Base-by-base conservation (phyloP, 108 stramenopile species). In the Nitzschia inconspicua region DNA sequence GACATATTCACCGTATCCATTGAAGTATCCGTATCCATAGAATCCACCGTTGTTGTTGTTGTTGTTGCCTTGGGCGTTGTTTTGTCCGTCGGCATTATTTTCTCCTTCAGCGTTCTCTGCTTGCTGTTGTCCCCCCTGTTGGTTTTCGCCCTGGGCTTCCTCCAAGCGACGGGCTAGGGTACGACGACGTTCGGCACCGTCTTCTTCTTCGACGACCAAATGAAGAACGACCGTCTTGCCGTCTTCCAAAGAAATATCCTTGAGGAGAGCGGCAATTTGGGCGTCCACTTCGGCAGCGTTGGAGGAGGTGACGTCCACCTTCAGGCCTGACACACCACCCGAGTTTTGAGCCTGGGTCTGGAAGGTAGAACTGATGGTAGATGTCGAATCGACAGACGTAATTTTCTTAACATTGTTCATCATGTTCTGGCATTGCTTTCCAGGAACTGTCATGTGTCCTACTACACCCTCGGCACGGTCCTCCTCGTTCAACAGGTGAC, bases 191-290 rank as follows among this genome's bases (percentile, higher is more conserved):
- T 65, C 20, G 19, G 57, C 51, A 24, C 61, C 66, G 28, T 66
- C 77, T 8, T 79, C 80, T 57, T 82, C 78, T 52, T 93, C 91
- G 20, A 93, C 82, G 35, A 93, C 82, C 46, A 93, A 69, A 57
- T 89, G 84, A 42, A 93, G 57, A 44, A 93, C 70, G 27, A 86
- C 55, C 11, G 84, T 88, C 61, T 72, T 75, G 25, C 70, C 83
- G 37, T 26, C 57, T 22, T 43, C 26, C 0, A 22, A 28, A 16
- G 76, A 56, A 11, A 69, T 46, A 1, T 70, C 47, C 8, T 57
- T 18, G 41, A 93, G 34, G 67, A 85, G 57, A 19, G 55, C 54
- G 8, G 67, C 63, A 18, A 93, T 47, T 44, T 84, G 68, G 36
- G 32, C 44, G 58, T 93, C 91, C 5, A 85, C 73, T 7, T 62